Evolutionary conservation across 2,329 filamentous ascomycete genomes (phyloP).

Genomic region (Exophiala xenobiotica): DNA sequence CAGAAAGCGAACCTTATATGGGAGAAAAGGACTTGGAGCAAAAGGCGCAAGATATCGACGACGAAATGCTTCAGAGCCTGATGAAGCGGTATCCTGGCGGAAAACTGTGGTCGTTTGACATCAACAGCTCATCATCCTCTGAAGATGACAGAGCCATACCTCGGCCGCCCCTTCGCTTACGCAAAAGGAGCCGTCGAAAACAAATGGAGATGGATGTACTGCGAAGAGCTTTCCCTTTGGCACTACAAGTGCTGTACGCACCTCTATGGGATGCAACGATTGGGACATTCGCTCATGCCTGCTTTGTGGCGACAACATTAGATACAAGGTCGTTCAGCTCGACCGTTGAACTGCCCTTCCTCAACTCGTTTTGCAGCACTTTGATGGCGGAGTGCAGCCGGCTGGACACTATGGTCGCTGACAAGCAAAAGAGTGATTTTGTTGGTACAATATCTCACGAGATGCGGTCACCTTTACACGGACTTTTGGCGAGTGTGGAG

Average conservation of each 20-base stretch:
- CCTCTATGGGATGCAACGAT: slow-evolving; percentile 51
- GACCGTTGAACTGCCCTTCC: slow-evolving; percentile 40
- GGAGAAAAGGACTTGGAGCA: slow-evolving; percentile 14
- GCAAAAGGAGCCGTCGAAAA: slow-evolving; percentile 13
- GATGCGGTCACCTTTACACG: slow-evolving; percentile 49
- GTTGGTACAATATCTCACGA: slow-evolving; percentile 55
- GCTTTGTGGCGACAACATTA: slow-evolving; percentile 12
- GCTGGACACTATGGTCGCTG: slow-evolving; percentile 43
- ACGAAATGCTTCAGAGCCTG: slow-evolving; percentile 28
- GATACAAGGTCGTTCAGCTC: slow-evolving; percentile 41
- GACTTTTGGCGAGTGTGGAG: slow-evolving; percentile 51
- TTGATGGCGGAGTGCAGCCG: slow-evolving; percentile 44
- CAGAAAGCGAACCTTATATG: slow-evolving; percentile 16
- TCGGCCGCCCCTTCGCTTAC: not conserved
- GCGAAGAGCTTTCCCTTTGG: slow-evolving; percentile 39
- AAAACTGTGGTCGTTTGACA: slow-evolving; percentile 50
- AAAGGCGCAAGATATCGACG: slow-evolving; percentile 4
- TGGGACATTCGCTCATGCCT: slow-evolving; percentile 17
- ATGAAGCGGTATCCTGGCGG: slow-evolving; percentile 48
- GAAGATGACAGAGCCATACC: slow-evolving; percentile 48
- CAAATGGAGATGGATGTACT: slow-evolving; percentile 34
- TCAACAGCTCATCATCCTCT: slow-evolving; percentile 44
- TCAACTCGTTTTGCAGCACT: slow-evolving; percentile 42
- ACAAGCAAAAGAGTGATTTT: slow-evolving; percentile 53
- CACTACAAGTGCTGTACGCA: slow-evolving; percentile 49